Conservation (phyloP, 805 yeast species). For the Nakazawaea holstii region DNA sequence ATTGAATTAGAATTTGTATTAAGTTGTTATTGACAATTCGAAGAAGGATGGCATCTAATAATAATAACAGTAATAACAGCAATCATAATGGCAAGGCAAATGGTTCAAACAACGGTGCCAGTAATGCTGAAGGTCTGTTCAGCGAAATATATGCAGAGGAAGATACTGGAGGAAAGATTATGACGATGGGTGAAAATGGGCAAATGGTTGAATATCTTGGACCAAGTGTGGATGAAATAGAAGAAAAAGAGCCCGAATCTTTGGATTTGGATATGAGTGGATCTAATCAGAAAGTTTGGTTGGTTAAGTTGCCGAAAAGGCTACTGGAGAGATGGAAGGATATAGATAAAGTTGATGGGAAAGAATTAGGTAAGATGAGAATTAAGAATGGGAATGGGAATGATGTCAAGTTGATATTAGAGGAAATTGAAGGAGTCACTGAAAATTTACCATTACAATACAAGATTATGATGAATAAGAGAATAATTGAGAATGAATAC, state of each 20-base stretch:
- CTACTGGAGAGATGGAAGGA: slow-evolving; percentile 78
- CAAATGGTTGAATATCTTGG: slow-evolving; percentile 31
- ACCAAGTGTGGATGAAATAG: slow-evolving; percentile 38
- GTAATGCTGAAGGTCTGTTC: slow-evolving; percentile 23
- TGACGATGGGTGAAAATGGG: slow-evolving; percentile 12
- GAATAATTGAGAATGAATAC: slow-evolving; percentile 77
- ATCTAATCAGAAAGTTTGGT: slow-evolving; percentile 77
- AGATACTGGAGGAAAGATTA: slow-evolving; percentile 26
- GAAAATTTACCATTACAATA: slow-evolving; percentile 76
- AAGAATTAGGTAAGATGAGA: slow-evolving; percentile 74
- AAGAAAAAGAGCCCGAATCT: slow-evolving; percentile 48
- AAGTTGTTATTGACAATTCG: neutral
- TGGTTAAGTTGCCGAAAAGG: slow-evolving; percentile 85
- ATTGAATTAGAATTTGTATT: too few species aligned
- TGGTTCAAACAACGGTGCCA: slow-evolving; percentile 15
- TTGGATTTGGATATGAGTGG: slow-evolving; percentile 68
- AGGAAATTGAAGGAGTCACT: slow-evolving; percentile 39
- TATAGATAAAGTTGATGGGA: slow-evolving; percentile 57
- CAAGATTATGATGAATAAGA: slow-evolving; percentile 71
- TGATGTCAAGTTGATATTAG: slow-evolving; percentile 51
- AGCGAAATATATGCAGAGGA: slow-evolving; percentile 30
- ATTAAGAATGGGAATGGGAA: slow-evolving; percentile 46
- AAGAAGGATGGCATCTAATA: neutral
- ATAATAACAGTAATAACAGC: slow-evolving; percentile 10
- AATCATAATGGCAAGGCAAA: too few species aligned